These are phyloP conservation scores for Astragalus membranaceus DNA, from an alignment of 306 rosid species.

Conservation along the genomic window DNA sequence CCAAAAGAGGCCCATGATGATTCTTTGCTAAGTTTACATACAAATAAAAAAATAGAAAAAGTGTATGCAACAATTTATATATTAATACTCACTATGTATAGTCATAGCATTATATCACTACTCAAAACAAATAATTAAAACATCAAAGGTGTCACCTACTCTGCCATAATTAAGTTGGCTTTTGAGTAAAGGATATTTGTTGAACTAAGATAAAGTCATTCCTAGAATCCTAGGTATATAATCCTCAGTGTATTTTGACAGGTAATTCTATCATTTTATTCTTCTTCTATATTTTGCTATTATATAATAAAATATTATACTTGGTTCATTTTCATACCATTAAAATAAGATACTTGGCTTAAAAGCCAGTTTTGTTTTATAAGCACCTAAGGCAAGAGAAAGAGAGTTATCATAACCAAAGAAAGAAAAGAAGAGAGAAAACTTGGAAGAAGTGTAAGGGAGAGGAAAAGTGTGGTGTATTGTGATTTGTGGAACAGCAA, in stretches of 20 bases:
- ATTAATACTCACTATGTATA: slow-evolving; percentile 15
- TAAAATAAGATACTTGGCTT: slow-evolving; percentile 27
- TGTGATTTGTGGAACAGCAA: slow-evolving; percentile 34
- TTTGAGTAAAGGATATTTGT: slow-evolving; percentile 49
- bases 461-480: slow-evolving; percentile 17
- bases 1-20: slow-evolving; percentile 38
- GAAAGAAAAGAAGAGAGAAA: slow-evolving; percentile 24
- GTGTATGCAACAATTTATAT: slow-evolving; percentile 13
- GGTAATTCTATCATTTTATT: slow-evolving; percentile 32
- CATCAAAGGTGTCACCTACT: not conserved
- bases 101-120: not conserved
- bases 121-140: slow-evolving; percentile 13
- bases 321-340: slow-evolving; percentile 22
- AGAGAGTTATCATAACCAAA: slow-evolving; percentile 52
- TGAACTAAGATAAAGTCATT: slow-evolving; percentile 20
- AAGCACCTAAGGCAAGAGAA: slow-evolving; percentile 50
- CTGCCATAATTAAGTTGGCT: slow-evolving; percentile 29
- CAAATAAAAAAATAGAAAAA: not conserved
- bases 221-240: not conserved
- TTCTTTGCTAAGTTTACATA: slow-evolving; percentile 24
- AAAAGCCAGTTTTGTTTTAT: slow-evolving; percentile 58
- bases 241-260: not conserved
- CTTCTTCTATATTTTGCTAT: slow-evolving; percentile 25
- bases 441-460: not conserved
- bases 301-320: slow-evolving; percentile 30